Evolutionary conservation across 2,329 filamentous ascomycete genomes (phyloP).

Genomic region (Ramularia endophylla): DNA sequence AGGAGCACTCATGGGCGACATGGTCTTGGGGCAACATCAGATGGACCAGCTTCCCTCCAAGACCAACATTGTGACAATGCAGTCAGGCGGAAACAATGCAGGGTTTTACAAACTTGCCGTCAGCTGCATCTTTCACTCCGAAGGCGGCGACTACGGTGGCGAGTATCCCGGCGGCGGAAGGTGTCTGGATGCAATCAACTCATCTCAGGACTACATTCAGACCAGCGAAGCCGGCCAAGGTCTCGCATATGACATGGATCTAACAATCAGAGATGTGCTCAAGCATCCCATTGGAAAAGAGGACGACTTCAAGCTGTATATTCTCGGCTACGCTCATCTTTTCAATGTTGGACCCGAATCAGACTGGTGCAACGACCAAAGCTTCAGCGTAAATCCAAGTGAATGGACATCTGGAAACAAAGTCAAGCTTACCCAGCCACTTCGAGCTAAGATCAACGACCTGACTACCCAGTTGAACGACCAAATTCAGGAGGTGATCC

Average conservation of each 20-base stretch:
- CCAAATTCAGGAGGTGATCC: no score
- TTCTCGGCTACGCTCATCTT: not conserved
- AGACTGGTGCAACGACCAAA: not conserved
- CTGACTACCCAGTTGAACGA: no score
- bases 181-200: not conserved
- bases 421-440: not conserved
- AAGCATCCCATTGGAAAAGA: not conserved
- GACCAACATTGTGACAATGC: not conserved
- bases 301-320: not conserved
- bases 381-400: not conserved
- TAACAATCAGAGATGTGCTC: not conserved
- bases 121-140: not conserved
- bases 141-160: not conserved
- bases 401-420: not conserved
- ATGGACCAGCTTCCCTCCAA: not conserved
- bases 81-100: not conserved
- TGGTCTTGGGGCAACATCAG: not conserved
- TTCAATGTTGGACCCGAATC: not conserved
- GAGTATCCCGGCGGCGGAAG: not conserved
- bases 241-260: not conserved
- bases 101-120: not conserved
- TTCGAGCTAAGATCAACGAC: constrained; percentile 1
- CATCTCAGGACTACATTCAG: not conserved
- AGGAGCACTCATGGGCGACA: not conserved
- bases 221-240: not conserved